Conservation (phyloP, 495 filamentous ascomycete genomes). For the Podospora fimiseda region DNA sequence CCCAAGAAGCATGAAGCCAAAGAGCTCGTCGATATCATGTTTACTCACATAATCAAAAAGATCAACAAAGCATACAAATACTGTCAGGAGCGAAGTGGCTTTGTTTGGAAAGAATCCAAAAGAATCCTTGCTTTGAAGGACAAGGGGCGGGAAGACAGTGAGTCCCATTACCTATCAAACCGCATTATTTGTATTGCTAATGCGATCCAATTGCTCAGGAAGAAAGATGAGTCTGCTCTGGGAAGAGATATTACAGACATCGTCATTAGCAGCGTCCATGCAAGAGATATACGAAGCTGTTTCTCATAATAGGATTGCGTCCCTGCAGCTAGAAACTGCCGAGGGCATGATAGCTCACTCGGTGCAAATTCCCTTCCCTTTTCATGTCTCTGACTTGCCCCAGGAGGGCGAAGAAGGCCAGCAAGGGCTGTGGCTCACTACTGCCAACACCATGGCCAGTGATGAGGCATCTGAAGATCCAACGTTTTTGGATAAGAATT, state of each 20-base stretch:
- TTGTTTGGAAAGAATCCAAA: slow-evolving; percentile 82
- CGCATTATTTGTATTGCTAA: too few relatives aligned
- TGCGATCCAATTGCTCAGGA: slow-evolving; percentile 28
- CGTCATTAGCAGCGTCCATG: slow-evolving; percentile 78
- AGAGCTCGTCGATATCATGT: slow-evolving; percentile 68
- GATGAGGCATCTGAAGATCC: slow-evolving; percentile 58
- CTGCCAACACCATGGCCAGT: slow-evolving; percentile 65
- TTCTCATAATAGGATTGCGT: slow-evolving; percentile 74
- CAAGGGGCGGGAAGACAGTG: slow-evolving; percentile 70
- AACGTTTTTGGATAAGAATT: slow-evolving; percentile 69
- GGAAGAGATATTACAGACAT: slow-evolving; percentile 64
- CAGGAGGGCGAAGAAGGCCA: slow-evolving; percentile 56
- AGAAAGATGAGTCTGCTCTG: slow-evolving; percentile 52
- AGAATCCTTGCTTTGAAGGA: slow-evolving; percentile 70
- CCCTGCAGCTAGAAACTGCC: slow-evolving; percentile 41
- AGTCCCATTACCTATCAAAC: too few relatives aligned
- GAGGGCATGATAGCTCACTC: slow-evolving; percentile 56
- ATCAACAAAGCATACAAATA: slow-evolving; percentile 84
- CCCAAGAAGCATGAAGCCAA: slow-evolving; percentile 71
- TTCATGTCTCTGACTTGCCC: slow-evolving; percentile 67
- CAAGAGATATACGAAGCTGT: slow-evolving; percentile 73
- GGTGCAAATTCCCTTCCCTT: slow-evolving; percentile 77
- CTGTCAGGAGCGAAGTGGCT: slow-evolving; percentile 79
- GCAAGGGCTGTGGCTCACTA: slow-evolving; percentile 79
- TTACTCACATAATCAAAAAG: slow-evolving; percentile 81